Evolutionary conservation across 1,284 basidiomycete genomes (phyloP), one percentile per base, ranked within the genome.

Genomic region (Tremellales sp.): DNA sequence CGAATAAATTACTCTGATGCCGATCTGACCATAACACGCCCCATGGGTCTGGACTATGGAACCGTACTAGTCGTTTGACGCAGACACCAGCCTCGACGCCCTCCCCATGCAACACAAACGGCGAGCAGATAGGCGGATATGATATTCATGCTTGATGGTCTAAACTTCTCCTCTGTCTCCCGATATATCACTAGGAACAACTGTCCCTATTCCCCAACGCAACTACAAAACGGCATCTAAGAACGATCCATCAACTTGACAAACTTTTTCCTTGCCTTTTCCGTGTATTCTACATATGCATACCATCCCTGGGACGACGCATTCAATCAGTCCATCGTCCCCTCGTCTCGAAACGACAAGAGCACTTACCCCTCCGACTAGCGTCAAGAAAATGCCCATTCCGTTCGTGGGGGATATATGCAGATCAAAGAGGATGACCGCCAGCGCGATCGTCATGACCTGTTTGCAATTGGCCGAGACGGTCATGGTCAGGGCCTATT

Each of bases 371-470:
- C 92, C 90, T 25, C 92, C 92, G 5, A 79, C 54, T 3, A 95
- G 78, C 4, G 92, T 94, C 46, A 93, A 72, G 9, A 78, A 40
- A 50, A 95, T 92, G 1, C 92, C 92, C 26, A 86, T 56, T 14
- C 79, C 81, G 65, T 95, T 95, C 49, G 79, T 79, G 22, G 78
- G 74, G 1, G 84, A 86, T 66, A 95, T 88, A 9, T 79, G 79
- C 40, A 94, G 73, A 65, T 91, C 75, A 72, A 95, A 95, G 27
- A 94, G 78, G 29, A 79, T 59, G 9, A 95, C 87, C 0, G 90
- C 88, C 43, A 85, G 81, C 3, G 91, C 76, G 54, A 95, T 84
- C 1, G 91, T 93, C 53, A 95, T 71, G n/a, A 91, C 92, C 67
- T 95, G 92, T 73, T 97, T 97, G 47, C 91, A 51, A 83, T 65